phyloP scores from a whole-genome alignment of 1,284 basidiomycete species.

The Rhodotorula sp. region DNA sequence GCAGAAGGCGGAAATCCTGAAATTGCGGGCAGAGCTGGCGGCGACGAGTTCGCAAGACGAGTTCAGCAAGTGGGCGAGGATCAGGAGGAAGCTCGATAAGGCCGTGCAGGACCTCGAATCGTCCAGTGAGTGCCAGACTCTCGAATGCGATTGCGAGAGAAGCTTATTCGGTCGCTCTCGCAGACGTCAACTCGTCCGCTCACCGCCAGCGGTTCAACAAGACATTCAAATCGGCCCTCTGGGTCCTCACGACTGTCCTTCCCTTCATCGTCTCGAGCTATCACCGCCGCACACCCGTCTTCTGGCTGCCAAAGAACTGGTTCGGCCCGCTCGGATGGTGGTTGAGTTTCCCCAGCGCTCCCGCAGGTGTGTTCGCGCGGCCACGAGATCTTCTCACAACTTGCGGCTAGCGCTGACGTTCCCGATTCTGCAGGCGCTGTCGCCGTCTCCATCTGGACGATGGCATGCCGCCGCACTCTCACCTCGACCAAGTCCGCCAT shows the following conservation, averaged over 20 bases:
- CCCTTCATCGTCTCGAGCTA: slow-evolving; percentile 82
- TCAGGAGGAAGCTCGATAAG: slow-evolving; percentile 87
- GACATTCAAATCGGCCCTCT: slow-evolving; percentile 70
- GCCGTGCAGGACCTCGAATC: slow-evolving; percentile 89
- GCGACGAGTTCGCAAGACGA: slow-evolving; percentile 94
- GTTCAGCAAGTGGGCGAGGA: slow-evolving; percentile 97
- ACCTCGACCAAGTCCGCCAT: slow-evolving; percentile 65
- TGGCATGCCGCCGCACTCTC: slow-evolving; percentile 78
- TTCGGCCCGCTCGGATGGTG: slow-evolving; percentile 78
- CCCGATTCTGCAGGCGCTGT: slow-evolving; percentile 63
- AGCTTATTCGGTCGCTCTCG: background rate
- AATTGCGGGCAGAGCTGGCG: slow-evolving; percentile 77
- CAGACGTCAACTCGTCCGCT: slow-evolving; percentile 68
- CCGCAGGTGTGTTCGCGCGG: slow-evolving; percentile 56
- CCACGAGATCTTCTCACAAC: background rate
- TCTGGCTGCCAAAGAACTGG: slow-evolving; percentile 85
- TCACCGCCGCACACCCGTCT: slow-evolving; percentile 82
- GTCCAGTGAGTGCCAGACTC: slow-evolving; percentile 55
- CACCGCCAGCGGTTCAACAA: slow-evolving; percentile 66
- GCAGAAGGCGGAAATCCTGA: slow-evolving; percentile 73
- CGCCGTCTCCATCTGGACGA: slow-evolving; percentile 84
- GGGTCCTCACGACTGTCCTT: slow-evolving; percentile 76
- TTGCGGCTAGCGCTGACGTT: background rate
- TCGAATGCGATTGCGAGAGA: slow-evolving; percentile 6
- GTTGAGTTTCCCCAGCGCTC: slow-evolving; percentile 74